These are phyloP conservation scores for Daphne laureola DNA, from an alignment of 441 rosid genomes.

Conservation along the genomic window DNA sequence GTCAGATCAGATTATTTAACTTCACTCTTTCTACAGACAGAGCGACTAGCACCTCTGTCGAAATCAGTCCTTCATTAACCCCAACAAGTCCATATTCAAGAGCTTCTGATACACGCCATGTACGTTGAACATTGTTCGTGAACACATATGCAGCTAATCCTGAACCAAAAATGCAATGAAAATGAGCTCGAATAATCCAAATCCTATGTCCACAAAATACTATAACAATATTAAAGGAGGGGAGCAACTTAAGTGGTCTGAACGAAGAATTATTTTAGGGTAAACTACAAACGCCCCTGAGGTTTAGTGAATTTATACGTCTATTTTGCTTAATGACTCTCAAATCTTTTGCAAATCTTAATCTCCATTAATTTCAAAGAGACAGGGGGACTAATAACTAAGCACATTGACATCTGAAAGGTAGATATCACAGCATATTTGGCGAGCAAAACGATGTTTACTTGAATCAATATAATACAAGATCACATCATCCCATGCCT, in stretches of 20 bases:
- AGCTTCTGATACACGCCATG: slow-evolving; percentile 95
- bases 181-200: neutral
- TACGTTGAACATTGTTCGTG: slow-evolving; percentile 73
- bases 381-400: too few relatives aligned
- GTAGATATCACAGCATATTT: too few relatives aligned
- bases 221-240: neutral
- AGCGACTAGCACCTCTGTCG: slow-evolving; percentile 59
- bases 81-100: slow-evolving; percentile 90
- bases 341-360: too few relatives aligned
- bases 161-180: slow-evolving; percentile 22
- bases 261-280: too few relatives aligned
- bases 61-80: slow-evolving; percentile 85
- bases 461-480: too few relatives aligned
- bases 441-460: too few relatives aligned
- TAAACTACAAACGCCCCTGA: too few relatives aligned
- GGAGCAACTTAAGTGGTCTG: too few relatives aligned
- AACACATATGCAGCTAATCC: slow-evolving; percentile 97
- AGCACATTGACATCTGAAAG: too few relatives aligned
- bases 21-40: slow-evolving; percentile 6
- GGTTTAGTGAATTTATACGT: too few relatives aligned
- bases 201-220: neutral
- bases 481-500: neutral
- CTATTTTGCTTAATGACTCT: too few relatives aligned
- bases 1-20: slow-evolving; percentile 6
- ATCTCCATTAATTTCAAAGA: too few relatives aligned